Evolutionary conservation across 1,139 yeast genomes (phyloP).

Genomic region (Sugiyamaella novakii): DNA sequence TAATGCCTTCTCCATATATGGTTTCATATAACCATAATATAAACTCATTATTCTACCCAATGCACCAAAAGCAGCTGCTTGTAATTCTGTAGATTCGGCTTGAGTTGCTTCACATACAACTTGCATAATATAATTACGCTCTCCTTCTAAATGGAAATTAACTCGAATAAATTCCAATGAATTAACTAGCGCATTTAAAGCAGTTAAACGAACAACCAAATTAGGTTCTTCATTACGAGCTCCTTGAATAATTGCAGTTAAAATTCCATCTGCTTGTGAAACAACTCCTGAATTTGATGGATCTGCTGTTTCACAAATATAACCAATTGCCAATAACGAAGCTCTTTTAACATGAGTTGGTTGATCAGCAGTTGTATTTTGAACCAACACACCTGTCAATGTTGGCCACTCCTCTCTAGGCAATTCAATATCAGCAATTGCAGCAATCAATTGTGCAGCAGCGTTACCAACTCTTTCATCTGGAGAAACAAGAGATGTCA

Average conservation of each 20-base stretch:
- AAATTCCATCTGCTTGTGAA: conserved; percentile 85
- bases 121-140: conserved; percentile 95
- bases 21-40: conserved; percentile 85
- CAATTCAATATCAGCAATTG: conserved; percentile 91
- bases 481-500: conserved; percentile 63
- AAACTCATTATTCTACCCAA: conserved; percentile 88
- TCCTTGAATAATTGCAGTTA: conserved; percentile 96
- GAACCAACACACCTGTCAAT: conserved; percentile 77
- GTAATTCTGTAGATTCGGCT: conserved; percentile 76
- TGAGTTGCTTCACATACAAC: conserved; percentile 99
- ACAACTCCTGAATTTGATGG: conserved; percentile 78
- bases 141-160: conserved; percentile 91
- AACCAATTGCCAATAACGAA: conserved; percentile 86
- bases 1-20: conserved; percentile 96
- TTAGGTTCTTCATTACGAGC: conserved; percentile 83
- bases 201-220: conserved; percentile 77
- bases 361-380: conserved; percentile 77
- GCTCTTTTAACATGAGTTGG: conserved; percentile 82
- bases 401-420: conserved; percentile 90
- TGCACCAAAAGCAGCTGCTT: conserved; percentile 95
- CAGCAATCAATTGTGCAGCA: conserved; percentile 93
- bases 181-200: conserved; percentile 86
- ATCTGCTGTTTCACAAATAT: conserved; percentile 92
- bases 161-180: conserved; percentile 86
- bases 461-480: conserved; percentile 83